These are phyloP conservation scores for Capsicum pubescens DNA, from an alignment of 257 asterid species.

Conservation along the genomic window DNA sequence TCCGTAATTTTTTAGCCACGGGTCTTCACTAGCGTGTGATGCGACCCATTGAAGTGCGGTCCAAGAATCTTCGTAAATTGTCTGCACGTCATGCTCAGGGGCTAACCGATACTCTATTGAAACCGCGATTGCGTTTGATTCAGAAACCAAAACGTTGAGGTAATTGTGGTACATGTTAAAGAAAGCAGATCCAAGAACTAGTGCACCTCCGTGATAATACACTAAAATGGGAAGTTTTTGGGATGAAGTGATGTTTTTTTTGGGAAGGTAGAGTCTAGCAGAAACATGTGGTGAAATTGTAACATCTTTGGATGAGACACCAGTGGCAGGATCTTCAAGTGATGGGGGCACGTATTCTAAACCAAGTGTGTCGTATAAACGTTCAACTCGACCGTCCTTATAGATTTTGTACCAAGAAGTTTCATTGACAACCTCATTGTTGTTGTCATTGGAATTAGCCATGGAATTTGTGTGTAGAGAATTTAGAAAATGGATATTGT, in stretches of 20 bases:
- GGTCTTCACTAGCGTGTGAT: constrained; percentile 33
- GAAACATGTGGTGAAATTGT: constrained; percentile 43
- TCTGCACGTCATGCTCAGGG: constrained; percentile 42
- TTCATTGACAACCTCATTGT: constrained; percentile 19
- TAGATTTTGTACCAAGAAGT: constrained; percentile 38
- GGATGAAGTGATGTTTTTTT: constrained; percentile 25
- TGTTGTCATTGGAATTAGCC: neutral
- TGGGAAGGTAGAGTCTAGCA: constrained; percentile 49
- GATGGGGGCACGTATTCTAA: constrained; percentile 29
- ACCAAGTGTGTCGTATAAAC: constrained; percentile 39
- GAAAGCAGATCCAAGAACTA: constrained; percentile 47
- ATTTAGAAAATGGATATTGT: neutral
- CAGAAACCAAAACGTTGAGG: constrained; percentile 27
- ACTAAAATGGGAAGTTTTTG: constrained; percentile 49
- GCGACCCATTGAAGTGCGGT: constrained; percentile 41
- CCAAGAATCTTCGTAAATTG: constrained; percentile 43
- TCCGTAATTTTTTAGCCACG: constrained; percentile 35
- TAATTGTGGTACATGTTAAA: constrained; percentile 37
- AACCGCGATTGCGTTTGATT: constrained; percentile 28
- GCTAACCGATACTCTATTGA: constrained; percentile 46
- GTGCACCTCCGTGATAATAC: constrained; percentile 58
- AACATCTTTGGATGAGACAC: constrained; percentile 50
- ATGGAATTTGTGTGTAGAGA: neutral
- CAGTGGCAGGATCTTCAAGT: constrained; percentile 43
- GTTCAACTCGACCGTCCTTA: constrained; percentile 48